These are phyloP conservation scores for Lasiodiplodia gonubiensis DNA, from an alignment of 2,329 filamentous ascomycete species.

Conservation along the genomic window DNA sequence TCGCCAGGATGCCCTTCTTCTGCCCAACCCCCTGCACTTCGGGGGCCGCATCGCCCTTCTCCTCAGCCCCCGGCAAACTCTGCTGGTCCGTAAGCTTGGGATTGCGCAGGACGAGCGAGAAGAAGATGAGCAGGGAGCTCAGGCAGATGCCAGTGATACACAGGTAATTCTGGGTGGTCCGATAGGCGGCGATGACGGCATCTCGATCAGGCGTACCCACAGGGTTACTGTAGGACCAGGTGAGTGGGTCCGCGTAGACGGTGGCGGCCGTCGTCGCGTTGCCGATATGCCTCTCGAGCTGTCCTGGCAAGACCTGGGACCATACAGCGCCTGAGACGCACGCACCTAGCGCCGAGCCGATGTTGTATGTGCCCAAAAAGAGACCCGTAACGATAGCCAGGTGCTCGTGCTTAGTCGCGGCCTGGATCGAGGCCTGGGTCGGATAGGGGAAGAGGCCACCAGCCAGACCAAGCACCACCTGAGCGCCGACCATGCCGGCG, in stretches of 20 bases:
- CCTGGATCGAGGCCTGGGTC: slow-evolving; percentile 58
- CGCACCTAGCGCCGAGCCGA: slow-evolving; percentile 66
- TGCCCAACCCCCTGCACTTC: background rate
- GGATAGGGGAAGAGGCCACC: slow-evolving; percentile 67
- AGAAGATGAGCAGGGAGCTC: slow-evolving; percentile 53
- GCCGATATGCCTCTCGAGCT: slow-evolving; percentile 49
- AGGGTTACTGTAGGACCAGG: slow-evolving; percentile 45
- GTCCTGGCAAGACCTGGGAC: slow-evolving; percentile 61
- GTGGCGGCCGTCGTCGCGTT: slow-evolving; percentile 49
- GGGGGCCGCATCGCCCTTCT: background rate
- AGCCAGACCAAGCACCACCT: slow-evolving; percentile 67
- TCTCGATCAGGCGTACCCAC: slow-evolving; percentile 53
- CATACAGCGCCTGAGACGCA: slow-evolving; percentile 67
- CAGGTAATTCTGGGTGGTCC: slow-evolving; percentile 53
- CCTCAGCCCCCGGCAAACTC: slow-evolving; percentile 51
- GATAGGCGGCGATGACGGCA: slow-evolving; percentile 53
- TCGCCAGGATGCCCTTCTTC: slow-evolving; percentile 10
- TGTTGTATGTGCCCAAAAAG: slow-evolving; percentile 67
- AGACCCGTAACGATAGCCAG: slow-evolving; percentile 69
- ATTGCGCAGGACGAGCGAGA: slow-evolving; percentile 54
- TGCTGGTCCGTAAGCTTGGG: slow-evolving; percentile 54
- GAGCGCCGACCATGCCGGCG: slow-evolving; percentile 66
- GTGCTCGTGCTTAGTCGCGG: slow-evolving; percentile 59
- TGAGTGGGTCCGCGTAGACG: slow-evolving; percentile 53
- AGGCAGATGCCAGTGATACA: slow-evolving; percentile 59